phyloP scores from a whole-genome alignment of 345 rosid species.

The Garcia nutans region DNA sequence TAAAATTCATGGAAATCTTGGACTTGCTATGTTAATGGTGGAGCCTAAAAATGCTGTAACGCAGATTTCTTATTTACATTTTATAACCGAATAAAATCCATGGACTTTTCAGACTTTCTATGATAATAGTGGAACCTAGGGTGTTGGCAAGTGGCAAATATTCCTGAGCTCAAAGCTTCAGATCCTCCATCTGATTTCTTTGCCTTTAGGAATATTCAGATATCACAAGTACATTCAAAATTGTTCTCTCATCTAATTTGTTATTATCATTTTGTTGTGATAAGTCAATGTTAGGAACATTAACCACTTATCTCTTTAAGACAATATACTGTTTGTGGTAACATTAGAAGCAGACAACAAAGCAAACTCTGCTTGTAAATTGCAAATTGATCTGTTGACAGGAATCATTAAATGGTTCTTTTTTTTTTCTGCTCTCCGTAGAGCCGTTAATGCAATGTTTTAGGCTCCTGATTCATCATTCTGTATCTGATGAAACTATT shows the following conservation, averaged over 20 bases:
- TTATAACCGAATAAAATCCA: too few relatives aligned
- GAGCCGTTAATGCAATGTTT: not conserved
- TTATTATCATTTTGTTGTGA: not conserved
- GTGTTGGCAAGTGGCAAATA: not conserved
- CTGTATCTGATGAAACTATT: not conserved
- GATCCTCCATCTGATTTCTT: too few relatives aligned
- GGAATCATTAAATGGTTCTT: not conserved
- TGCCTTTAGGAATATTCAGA: not conserved
- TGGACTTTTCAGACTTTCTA: too few relatives aligned
- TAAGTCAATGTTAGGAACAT: not conserved
- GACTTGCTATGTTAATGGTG: not conserved
- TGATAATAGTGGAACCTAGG: not conserved
- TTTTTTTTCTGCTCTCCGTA: not conserved
- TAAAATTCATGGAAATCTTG: not conserved
- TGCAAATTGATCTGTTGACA: not conserved
- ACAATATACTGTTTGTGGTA: not conserved
- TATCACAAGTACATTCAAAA: not conserved
- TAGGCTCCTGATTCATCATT: not conserved
- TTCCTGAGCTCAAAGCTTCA: not conserved
- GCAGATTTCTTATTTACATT: too few relatives aligned
- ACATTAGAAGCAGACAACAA: not conserved
- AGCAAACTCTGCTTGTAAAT: not conserved
- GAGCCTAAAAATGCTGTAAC: too few relatives aligned
- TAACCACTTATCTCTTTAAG: not conserved
- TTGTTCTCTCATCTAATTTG: not conserved